Percentiles rank a stretch among this genome's conserved stretches.
phyloP scores from a whole-genome alignment of 306 rosid species.

The Vigna nakashimae region DNA sequence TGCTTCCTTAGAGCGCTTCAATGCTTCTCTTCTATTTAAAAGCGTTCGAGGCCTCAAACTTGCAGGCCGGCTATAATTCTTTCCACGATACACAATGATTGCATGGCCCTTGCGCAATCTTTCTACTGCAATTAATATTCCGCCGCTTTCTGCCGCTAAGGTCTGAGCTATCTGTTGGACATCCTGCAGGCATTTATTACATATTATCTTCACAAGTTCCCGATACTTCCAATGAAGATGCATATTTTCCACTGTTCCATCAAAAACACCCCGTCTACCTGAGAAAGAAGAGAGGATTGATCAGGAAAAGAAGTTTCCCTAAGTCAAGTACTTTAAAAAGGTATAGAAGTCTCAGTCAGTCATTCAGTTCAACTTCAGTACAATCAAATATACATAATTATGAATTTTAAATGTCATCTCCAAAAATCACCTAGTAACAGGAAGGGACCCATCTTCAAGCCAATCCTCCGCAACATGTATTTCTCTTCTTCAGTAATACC shows the following conservation, averaged over 20 bases:
- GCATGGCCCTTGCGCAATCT: constrained; percentile 81
- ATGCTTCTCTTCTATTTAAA: constrained; percentile 71
- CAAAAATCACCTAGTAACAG: constrained; percentile 78
- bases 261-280: constrained; percentile 91
- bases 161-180: constrained; percentile 71
- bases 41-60: constrained; percentile 86
- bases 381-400: constrained; percentile 15
- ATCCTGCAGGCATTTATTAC: constrained; percentile 55
- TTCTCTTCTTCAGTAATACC: constrained; percentile 86
- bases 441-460: constrained; percentile 90
- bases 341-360: constrained; percentile 14
- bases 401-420: constrained; percentile 38
- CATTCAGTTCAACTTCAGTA: constrained; percentile 38
- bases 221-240: constrained; percentile 99
- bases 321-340: constrained; percentile 31
- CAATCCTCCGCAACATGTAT: constrained; percentile 89
- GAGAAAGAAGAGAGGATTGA: constrained; percentile 44
- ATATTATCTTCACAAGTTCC: constrained; percentile 88
- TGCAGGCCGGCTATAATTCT: constrained; percentile 83
- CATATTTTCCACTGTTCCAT: constrained; percentile 96
- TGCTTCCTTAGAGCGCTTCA: constrained; percentile 82
- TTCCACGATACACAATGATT: constrained; percentile 91
- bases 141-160: constrained; percentile 94
- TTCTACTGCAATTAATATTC: constrained; percentile 86
- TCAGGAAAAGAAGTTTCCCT: constrained; percentile 14